Evolutionary conservation across 306 rosid species (phyloP).

Genomic region (Sindora glabra): DNA sequence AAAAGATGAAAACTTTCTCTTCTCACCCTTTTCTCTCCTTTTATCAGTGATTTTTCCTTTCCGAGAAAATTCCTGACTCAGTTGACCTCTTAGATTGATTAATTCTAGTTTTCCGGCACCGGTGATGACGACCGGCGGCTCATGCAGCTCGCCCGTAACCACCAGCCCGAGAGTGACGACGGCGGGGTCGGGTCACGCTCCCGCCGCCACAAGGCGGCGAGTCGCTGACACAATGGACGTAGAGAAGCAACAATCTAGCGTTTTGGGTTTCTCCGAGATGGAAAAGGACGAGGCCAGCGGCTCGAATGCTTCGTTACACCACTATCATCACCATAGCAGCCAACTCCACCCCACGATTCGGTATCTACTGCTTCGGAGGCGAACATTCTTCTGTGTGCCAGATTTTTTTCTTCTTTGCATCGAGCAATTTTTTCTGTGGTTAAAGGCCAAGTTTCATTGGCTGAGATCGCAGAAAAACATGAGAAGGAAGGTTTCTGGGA

Average conservation of each 20-base stretch:
- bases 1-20: no score
- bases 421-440: constrained; percentile 36
- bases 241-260: constrained; percentile 17
- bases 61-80: no score
- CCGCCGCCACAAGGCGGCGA: constrained; percentile 49
- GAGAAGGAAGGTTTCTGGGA: constrained; percentile 48
- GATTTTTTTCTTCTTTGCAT: constrained; percentile 34
- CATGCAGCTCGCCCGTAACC: constrained; percentile 27
- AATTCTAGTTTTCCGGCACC: constrained; percentile 6
- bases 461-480: constrained; percentile 36
- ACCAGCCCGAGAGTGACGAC: constrained; percentile 54
- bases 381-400: constrained; percentile 38
- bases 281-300: constrained; percentile 31
- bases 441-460: constrained; percentile 28
- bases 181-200: no score
- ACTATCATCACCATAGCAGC: constrained; percentile 19
- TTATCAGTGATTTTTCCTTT: no score
- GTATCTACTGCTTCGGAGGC: constrained; percentile 42
- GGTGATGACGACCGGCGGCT: constrained; percentile 54
- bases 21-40: no score
- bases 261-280: constrained; percentile 27
- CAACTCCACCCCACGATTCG: constrained; percentile 34
- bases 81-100: no score
- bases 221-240: no score
- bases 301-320: constrained; percentile 16